Evolutionary conservation across 2,329 filamentous ascomycete species (phyloP).

Genomic region (Diaporthe australafricana): DNA sequence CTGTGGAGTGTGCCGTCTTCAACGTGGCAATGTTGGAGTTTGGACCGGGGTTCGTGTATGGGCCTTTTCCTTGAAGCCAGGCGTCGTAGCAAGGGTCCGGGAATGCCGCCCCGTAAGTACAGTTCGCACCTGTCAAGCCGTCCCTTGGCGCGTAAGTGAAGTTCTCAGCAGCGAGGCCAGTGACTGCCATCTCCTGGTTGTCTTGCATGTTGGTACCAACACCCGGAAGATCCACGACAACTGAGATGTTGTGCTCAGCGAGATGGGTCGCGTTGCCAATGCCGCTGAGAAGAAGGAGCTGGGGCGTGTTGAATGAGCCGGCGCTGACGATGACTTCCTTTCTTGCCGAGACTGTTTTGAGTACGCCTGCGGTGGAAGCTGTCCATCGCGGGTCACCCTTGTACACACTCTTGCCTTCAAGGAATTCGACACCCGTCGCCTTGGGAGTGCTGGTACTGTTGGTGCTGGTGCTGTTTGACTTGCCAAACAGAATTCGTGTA

Average conservation of each 20-base stretch:
- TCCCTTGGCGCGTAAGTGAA: slow-evolving; percentile 37
- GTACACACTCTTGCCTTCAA: slow-evolving; percentile 14
- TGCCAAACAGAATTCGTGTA: slow-evolving; percentile 35
- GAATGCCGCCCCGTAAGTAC: neutral
- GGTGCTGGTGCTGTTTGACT: neutral
- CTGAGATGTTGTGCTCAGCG: slow-evolving; percentile 54
- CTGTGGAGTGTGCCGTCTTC: slow-evolving; percentile 47
- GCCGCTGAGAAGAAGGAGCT: slow-evolving; percentile 62
- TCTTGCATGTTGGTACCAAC: slow-evolving; percentile 65
- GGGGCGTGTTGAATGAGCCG: slow-evolving; percentile 60
- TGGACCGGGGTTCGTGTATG: slow-evolving; percentile 6
- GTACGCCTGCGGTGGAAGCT: slow-evolving; percentile 42
- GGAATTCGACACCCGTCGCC: slow-evolving; percentile 6
- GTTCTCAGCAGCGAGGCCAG: slow-evolving; percentile 38
- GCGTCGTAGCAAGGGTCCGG: slow-evolving; percentile 15
- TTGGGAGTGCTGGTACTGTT: neutral
- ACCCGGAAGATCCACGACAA: slow-evolving; percentile 58
- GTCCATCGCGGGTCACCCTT: slow-evolving; percentile 18
- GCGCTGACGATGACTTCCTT: slow-evolving; percentile 60
- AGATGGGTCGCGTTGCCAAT: slow-evolving; percentile 57
- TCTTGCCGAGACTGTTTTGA: slow-evolving; percentile 37
- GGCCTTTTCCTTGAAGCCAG: slow-evolving; percentile 14
- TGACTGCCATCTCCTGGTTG: slow-evolving; percentile 53
- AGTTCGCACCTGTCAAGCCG: neutral
- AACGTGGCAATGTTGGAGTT: slow-evolving; percentile 42